Base-by-base conservation (phyloP, 2,329 filamentous ascomycete species). In the Acrocalymma vagum region DNA sequence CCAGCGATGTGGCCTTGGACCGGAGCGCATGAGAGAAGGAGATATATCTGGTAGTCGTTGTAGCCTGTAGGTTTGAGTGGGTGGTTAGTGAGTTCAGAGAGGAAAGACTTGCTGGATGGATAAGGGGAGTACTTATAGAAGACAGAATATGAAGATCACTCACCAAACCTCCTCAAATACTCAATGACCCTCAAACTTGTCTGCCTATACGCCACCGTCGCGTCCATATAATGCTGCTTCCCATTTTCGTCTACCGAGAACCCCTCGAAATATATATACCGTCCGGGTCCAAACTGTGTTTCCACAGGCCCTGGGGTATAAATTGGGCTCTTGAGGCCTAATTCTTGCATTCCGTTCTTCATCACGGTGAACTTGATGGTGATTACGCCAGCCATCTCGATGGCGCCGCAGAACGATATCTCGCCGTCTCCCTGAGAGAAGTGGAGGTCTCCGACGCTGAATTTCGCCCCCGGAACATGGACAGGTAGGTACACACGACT, bases 331-430 rank as follows among this genome's bases (percentile, higher is more conserved):
- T 90, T 92, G 72, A 95, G 85, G 1, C 79, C 86, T 36, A 95
- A 72, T 22, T 90, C 80, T 29, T 77, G 78, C 62, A 95, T 80
- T 14, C 91, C 92, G 51, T 83, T 80, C 68, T 94, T 95, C 77
- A 96, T 85, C 11, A 96, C 87, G 33, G 82, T 85, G 76, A 95
- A 92, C 60, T 94, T 95, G 70, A 96, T 82, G 3, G 91, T 96
- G 56, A 96, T 95, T 28, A 90, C 77, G 4, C 91, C 91, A 0
- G 91, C 90, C 88, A 96, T 96, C 69, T 96, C 92, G 58, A 96
- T 96, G 5, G 91, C 92, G 14, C 70, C 70, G 33, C 76, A 78
- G 60, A 79, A 96, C 3, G 85, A 90, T 45, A 96, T 95, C 66
- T 96, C 91, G 6, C 91, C 91, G 62, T 96, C 91, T 7, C 91